A percentile compares a stretch with the other conserved stretches of the same genome.
Conservation (phyloP, 768 basidiomycete genomes). For the Boletellus sp. region DNA sequence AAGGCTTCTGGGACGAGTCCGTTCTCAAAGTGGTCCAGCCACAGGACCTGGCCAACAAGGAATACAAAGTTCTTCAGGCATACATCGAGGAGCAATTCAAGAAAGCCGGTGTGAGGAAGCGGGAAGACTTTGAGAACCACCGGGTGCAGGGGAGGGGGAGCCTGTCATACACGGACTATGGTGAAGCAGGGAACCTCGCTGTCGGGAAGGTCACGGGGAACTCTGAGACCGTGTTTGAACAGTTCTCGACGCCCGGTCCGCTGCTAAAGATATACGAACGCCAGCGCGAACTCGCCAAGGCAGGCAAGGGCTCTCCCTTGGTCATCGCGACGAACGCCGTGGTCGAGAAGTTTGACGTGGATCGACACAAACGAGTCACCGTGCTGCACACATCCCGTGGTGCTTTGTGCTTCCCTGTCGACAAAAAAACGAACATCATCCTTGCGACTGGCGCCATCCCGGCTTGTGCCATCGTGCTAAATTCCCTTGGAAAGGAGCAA, state of each 20-base stretch:
- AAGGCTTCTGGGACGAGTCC: neutral
- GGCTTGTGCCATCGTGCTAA: constrained; percentile 15
- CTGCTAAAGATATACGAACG: constrained; percentile 10
- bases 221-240: constrained; percentile 12
- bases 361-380: constrained; percentile 1
- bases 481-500: constrained; percentile 12
- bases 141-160: neutral
- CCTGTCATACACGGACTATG: neutral
- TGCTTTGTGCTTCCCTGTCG: constrained; percentile 5
- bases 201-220: constrained; percentile 9
- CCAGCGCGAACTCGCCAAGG: constrained; percentile 10
- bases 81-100: constrained; percentile 1
- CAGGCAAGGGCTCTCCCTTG: constrained; percentile 10
- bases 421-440: constrained; percentile 12
- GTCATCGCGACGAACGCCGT: constrained; percentile 11
- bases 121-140: too few species aligned
- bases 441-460: constrained; percentile 20
- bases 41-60: neutral
- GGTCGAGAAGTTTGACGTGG: constrained; percentile 8
- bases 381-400: constrained; percentile 18
- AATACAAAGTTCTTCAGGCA: constrained; percentile 3
- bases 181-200: constrained; percentile 7
- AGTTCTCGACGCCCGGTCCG: constrained; percentile 18
- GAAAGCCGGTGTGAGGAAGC: neutral
- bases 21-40: constrained; percentile 2